These are phyloP conservation scores for Aplosporella prunicola DNA, from an alignment of 2,329 filamentous ascomycete genomes.

Conservation along the genomic window DNA sequence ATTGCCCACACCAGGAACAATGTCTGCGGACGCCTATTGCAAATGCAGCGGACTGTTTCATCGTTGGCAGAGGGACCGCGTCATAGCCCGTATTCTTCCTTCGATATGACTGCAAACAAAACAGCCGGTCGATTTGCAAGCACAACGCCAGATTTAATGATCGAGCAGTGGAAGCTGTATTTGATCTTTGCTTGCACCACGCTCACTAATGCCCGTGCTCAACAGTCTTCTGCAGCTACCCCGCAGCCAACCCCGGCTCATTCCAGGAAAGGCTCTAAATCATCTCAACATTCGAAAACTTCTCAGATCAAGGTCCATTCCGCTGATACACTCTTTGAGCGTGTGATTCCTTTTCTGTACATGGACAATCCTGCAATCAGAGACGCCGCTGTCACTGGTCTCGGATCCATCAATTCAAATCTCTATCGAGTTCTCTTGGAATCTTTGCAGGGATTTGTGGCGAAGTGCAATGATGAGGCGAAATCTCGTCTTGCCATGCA, in stretches of 20 bases:
- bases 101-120: constrained; percentile 52
- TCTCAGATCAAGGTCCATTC: constrained; percentile 62
- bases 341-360: constrained; percentile 77
- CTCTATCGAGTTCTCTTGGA: constrained; percentile 87
- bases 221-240: constrained; percentile 40
- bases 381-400: constrained; percentile 79
- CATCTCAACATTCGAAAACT: constrained; percentile 49
- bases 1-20: constrained; percentile 85
- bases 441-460: constrained; percentile 77
- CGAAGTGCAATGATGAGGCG: constrained; percentile 79
- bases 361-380: constrained; percentile 72
- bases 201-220: constrained; percentile 68
- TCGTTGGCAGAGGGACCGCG: constrained; percentile 61
- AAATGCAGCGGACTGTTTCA: constrained; percentile 83
- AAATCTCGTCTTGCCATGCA: constrained; percentile 64
- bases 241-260: constrained; percentile 58
- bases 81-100: constrained; percentile 43
- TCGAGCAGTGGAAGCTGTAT: constrained; percentile 98
- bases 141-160: constrained; percentile 72
- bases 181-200: constrained; percentile 96
- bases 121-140: constrained; percentile 49
- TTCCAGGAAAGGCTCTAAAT: constrained; percentile 70
- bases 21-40: constrained; percentile 81
- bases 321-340: constrained; percentile 80
- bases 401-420: constrained; percentile 91